These are phyloP conservation scores for Kazachstania kunashirensis DNA, from an alignment of 805 yeast genomes.

Conservation along the genomic window DNA sequence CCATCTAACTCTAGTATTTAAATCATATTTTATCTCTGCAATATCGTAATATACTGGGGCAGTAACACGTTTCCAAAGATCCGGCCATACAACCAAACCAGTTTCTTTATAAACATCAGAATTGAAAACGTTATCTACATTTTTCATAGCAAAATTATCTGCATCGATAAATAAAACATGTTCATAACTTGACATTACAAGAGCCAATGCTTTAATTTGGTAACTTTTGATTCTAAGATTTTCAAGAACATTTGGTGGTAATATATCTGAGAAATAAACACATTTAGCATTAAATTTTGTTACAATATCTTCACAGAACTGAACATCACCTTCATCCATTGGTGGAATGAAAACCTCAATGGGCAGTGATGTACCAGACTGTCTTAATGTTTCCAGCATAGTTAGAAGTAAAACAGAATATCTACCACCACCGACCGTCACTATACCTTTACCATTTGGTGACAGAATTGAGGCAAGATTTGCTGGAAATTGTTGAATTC, in stretches of 20 bases:
- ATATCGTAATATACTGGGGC: constrained; percentile 63
- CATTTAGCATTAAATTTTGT: constrained; percentile 60
- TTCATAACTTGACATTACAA: constrained; percentile 64
- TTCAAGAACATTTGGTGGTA: constrained; percentile 35
- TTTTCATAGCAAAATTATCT: constrained; percentile 61
- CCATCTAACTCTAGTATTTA: constrained; percentile 30
- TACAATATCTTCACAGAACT: constrained; percentile 52
- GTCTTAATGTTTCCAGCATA: constrained; percentile 47
- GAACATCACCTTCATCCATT: constrained; percentile 54
- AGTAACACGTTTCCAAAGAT: constrained; percentile 78
- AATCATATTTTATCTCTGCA: constrained; percentile 41
- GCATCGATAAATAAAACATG: constrained; percentile 65
- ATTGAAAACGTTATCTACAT: constrained; percentile 51
- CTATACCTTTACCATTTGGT: constrained; percentile 41
- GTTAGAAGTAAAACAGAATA: constrained; percentile 55
- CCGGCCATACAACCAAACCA: constrained; percentile 68
- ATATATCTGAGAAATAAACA: constrained; percentile 39
- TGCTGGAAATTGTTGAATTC: no score
- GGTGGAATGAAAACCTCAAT: constrained; percentile 73
- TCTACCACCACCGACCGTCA: constrained; percentile 64
- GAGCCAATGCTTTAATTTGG: constrained; percentile 61
- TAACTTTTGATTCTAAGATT: constrained; percentile 40
- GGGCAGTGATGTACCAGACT: constrained; percentile 59
- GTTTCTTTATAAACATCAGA: constrained; percentile 38
- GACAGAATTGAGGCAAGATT: constrained; percentile 1